Conservation (phyloP, 106 monocot genomes). For the Cymbidium sinense region DNA sequence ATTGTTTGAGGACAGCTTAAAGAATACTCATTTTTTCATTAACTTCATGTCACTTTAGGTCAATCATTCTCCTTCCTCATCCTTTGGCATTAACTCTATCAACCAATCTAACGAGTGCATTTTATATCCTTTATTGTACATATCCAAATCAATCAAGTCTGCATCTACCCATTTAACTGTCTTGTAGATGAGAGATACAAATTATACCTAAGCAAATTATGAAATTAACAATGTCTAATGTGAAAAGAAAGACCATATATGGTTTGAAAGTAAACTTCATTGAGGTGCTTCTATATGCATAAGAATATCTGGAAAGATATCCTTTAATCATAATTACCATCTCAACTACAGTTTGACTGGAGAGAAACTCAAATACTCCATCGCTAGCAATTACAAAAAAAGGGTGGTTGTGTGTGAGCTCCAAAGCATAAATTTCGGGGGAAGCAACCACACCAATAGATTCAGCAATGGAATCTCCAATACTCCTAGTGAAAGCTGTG, state of each 20-base stretch:
- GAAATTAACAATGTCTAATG: no score
- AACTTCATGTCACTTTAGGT: no score
- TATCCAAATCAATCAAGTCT: no score
- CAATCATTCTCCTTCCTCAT: no score
- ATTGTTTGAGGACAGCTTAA: no score
- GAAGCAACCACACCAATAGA: constrained; percentile 81
- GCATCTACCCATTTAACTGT: not conserved
- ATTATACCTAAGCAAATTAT: not conserved
- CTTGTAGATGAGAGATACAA: not conserved
- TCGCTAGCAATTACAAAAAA: constrained; percentile 97
- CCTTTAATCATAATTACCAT: constrained; percentile 47
- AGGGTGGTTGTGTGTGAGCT: constrained; percentile 62
- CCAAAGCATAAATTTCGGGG: constrained; percentile 74
- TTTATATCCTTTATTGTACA: no score
- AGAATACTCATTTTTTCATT: no score
- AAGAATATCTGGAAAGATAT: not conserved
- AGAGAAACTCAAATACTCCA: constrained; percentile 96
- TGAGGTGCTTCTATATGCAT: not conserved
- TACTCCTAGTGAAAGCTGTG: constrained; percentile 91
- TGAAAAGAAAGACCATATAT: no score
- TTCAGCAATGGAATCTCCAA: constrained; percentile 94
- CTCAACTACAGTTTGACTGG: constrained; percentile 88
- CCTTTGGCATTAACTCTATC: no score
- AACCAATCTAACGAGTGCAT: no score
- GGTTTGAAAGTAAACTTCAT: no score